phyloP scores from a whole-genome alignment of 176 grass and related monocot genomes.

The Raddia guianensis region DNA sequence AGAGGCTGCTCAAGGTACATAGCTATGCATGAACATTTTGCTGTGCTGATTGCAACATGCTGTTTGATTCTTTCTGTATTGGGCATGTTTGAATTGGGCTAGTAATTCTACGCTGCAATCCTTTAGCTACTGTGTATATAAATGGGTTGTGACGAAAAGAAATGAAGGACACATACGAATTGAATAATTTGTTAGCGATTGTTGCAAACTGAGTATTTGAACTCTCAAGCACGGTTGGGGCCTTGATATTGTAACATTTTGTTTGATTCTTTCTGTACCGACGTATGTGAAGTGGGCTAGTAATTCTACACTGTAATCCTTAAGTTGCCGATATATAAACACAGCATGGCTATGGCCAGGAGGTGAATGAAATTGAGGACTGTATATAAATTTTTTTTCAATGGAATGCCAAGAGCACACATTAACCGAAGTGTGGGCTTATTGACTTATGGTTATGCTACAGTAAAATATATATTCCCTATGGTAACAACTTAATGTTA shows the following conservation, averaged over 20 bases:
- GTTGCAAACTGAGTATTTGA: not conserved
- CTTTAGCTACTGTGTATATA: conserved; percentile 20
- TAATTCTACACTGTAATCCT: not conserved
- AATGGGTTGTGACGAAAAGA: not conserved
- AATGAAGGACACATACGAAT: not conserved
- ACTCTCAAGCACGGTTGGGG: not conserved
- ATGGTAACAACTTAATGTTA: not conserved
- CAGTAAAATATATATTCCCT: not conserved
- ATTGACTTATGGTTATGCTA: not conserved
- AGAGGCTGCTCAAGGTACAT: conserved; percentile 48
- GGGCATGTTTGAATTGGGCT: not conserved
- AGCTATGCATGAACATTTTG: conserved; percentile 9
- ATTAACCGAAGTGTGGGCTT: not conserved
- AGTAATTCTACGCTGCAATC: not conserved
- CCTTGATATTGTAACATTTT: not conserved
- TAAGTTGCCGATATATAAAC: not conserved
- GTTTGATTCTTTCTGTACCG: conserved; percentile 28
- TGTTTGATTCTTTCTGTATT: conserved; percentile 35
- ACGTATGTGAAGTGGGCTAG: not conserved
- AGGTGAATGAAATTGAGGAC: not conserved
- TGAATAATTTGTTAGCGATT: not conserved
- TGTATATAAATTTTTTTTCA: not conserved
- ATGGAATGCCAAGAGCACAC: not conserved
- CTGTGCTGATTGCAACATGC: not conserved
- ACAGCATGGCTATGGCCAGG: not conserved